Evolutionary conservation across 2,329 filamentous ascomycete species (phyloP), one percentile per base, ranked within the genome.

Genomic region (Whalleya microplaca): DNA sequence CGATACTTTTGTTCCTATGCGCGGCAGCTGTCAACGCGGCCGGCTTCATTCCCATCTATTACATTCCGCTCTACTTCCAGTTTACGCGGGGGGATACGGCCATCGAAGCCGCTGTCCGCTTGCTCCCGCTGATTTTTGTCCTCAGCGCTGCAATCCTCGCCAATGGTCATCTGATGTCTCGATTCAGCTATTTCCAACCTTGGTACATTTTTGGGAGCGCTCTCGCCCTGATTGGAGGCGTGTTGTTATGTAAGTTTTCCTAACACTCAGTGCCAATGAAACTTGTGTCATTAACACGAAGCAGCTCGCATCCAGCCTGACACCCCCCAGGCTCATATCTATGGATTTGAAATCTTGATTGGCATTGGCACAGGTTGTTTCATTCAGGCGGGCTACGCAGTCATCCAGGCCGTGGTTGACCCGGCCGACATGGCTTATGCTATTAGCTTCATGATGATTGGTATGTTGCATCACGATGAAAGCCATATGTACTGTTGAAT

Each of bases 31-130:
- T 65, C 2, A 70, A 61, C 14, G 69, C 71, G 2, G 61, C 64
- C 2, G 59, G 73, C 27, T 76, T 74, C 44, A 69, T 77, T 45
- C 49, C 69, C 0, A 67, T 78, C 20, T 84, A 81, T 64, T 83
- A 78, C 64, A 76, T 82, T 10, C 80, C 81, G 0, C 64, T 83
- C 7, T 81, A 75, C 64, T 83, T 83, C 69, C 75, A 80, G 55
- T 83, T 82, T 62, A 73, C 72, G 0, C 67, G 69, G 3, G 70
- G 71, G 2, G 80, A 82, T 50, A 64, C 53, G 1, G 69, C 75
- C 0, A 58, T 80, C 10, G 58, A 69, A 42, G 72, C 76, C 4
- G 76, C 71, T 1, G 71, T 78, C 1, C 71, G 74, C 7, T 66
- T 80, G 0, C 67, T 80, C 1, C 77, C 76, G 0, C 75, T 75